Conservation (phyloP, 2,329 filamentous ascomycete species). For the Hypoxylon sp. region DNA sequence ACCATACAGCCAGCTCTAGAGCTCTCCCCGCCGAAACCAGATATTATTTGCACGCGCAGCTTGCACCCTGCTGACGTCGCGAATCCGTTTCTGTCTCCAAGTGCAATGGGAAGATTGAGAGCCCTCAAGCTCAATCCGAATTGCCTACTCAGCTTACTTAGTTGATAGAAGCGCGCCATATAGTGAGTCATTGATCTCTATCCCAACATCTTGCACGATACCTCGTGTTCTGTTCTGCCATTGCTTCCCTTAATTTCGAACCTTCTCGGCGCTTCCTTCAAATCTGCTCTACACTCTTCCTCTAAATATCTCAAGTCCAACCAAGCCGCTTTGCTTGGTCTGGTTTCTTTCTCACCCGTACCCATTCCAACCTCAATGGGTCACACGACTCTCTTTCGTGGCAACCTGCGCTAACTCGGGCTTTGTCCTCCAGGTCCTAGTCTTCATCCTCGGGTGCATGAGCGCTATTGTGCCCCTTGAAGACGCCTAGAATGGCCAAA, state of each 20-base stretch:
- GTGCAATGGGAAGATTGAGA: conserved; percentile 35
- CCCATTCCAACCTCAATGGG: background rate
- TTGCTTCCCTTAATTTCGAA: background rate
- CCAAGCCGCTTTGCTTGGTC: background rate
- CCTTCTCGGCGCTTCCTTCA: background rate
- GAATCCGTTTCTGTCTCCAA: conserved; percentile 1
- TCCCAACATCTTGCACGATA: background rate
- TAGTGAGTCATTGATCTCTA: background rate
- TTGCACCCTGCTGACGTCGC: conserved; percentile 4
- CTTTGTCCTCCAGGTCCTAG: conserved; percentile 1
- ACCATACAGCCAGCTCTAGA: background rate
- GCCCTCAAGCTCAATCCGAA: conserved; percentile 25
- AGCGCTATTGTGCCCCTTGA: conserved; percentile 3
- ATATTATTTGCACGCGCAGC: background rate
- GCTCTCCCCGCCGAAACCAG: background rate
- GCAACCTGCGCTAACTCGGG: conserved; percentile 4
- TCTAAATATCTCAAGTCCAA: conserved; percentile 3
- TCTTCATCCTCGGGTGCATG: conserved; percentile 7
- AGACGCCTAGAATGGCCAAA: conserved; percentile 50
- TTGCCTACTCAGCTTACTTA: conserved; percentile 25
- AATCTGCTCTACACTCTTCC: background rate
- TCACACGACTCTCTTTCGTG: background rate
- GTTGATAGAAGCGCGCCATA: conserved; percentile 28
- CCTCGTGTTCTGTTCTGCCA: background rate
- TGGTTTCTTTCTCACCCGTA: background rate